Evolutionary conservation across 345 rosid species (phyloP), one percentile per base, ranked within the genome.

Genomic region (Eutrema heterophyllum): DNA sequence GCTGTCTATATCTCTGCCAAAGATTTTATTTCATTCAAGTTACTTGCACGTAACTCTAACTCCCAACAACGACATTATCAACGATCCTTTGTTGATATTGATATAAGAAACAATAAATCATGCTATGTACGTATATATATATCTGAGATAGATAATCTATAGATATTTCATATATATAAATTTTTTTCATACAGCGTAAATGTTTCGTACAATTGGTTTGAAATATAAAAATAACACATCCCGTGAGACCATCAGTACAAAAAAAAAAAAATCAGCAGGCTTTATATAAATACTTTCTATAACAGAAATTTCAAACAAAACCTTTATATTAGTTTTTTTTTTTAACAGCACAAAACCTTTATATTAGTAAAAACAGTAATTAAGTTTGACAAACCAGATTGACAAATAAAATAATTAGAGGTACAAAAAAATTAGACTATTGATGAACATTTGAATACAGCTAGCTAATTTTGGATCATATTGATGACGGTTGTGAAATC

Each of bases 31-130:
- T 66, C 67, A 16, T 73, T 66, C 4, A 51, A 50, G 68, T 75
- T 75, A 67, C 78, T 68, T 75, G 54, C 73, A 75, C 78, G 73
- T 51, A 75, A 59, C 73, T 67, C 56, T 39, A 57, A 66, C 78
- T 29, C 38, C 35, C 48, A 41, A 51, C 73, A 67, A 41, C 53
- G 79, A 43, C 79, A 21, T n/a, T 4, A 46, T 49, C 18, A 33
- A 53, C 21, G 46, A 50, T 52, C 61, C 16, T 71, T 60, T 62
- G 9, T 62, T 61, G n/a, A 52, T 14, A 24, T 51, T 52, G n/a
- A 26, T 39, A 24, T 13, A 5, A 13, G 4, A 51, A 21, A 35
- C 32, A 32, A 46, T 33, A 33, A 11, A 35, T 18, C 9, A 18
- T 30, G 33, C 6, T 30, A 5, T 30, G 5, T 30, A 30, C 12